Evolutionary conservation across 2,329 filamentous ascomycete species (phyloP), one percentile per base, ranked within the genome.

Genomic region (Pyrenophora seminiperda): DNA sequence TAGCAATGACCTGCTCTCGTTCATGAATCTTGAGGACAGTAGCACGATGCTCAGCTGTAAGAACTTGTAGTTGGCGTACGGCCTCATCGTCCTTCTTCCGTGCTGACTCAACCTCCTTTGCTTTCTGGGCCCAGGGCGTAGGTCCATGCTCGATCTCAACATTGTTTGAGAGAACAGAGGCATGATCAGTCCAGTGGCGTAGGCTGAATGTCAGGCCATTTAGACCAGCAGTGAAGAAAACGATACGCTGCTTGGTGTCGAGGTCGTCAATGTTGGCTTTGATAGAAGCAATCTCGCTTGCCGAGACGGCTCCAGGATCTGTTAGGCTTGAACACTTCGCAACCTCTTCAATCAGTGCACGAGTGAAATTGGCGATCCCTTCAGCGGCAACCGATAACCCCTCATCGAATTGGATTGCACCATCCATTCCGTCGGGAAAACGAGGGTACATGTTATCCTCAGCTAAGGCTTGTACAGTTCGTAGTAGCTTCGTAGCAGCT

Each of bases 111-210:
- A 97, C 81, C 64, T 94, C 88, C 62, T 89, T 84, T 3, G 91
- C 87, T 45, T 92, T 87, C 24, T 91, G 80, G 44, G 89, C 81
- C 94, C 94, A 99, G 2, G 94, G 94, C 3, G 88, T 83, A 0
- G 83, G 80, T 17, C 80, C 82, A 55, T 84, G 82, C 57, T 96
- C 90, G 65, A 97, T 79, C 47, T 80, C 77, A 7, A 73, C 60
- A 15, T 73, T 77, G 50, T 76, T 75, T 50, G 73, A 71, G 6
- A 79, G 64, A 31, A 78, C 68, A 3, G 71, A 73, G 5, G 74
- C 70, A 51, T 93, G 78, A 10, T 83, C 82, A 5, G 86, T 84
- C 48, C 96, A 81, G 54, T 92, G 27, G 14, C 45, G 40, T 29
- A 50, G 37, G 34, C 37, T 36, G 29, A 29, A 7, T 11, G 40